Evolutionary conservation across 768 basidiomycete genomes (phyloP), one percentile per base, ranked within the genome.

Genomic region (Hortiboletus campestris): DNA sequence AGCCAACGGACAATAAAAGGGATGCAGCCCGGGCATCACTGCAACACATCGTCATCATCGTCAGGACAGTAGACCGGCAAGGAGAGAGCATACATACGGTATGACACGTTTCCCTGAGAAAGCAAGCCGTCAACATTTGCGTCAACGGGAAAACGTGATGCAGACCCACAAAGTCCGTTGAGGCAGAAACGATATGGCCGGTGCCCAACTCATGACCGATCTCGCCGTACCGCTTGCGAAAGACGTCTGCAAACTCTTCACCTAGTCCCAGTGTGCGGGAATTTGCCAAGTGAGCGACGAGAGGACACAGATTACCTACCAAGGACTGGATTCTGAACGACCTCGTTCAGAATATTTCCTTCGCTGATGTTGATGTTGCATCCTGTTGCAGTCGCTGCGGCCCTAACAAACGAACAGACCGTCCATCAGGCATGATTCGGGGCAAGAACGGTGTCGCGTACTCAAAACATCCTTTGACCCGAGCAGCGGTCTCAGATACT

Each of bases 391-490:
- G 82, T 72, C 1, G 80, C 83, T 4, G 86, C 85, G 0, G 85
- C 86, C 58, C 87, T 89, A 39, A 29, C 14, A 28, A 36, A 38
- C 13, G 13, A 53, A 25, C 10, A 42, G 16, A 9, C 13, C 6
- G 29, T 25, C 32, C 43, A 29, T 51, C 28, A 48, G 38, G 9
- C 9, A 6, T n/a, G 43, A 22, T 34, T 25, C 19, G 1, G 19
- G 13, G 1, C 11, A 16, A 41, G 2, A 41, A 25, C 11, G 1
- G 5, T 16, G 42, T 40, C 5, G 67, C 83, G 51, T 53, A 88
- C 87, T 86, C 78, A 70, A 90, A 90, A 66, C 90, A 94, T 1
- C 80, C 78, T 8, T 77, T 72, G 7, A 91, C 84, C n/a, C 89
- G 81, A 53, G 82, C 76, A 17, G 80, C 72, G 0, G 83, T 79